phyloP scores from a whole-genome alignment of 108 stramenopile species.

The Schizochytrium sp. region DNA sequence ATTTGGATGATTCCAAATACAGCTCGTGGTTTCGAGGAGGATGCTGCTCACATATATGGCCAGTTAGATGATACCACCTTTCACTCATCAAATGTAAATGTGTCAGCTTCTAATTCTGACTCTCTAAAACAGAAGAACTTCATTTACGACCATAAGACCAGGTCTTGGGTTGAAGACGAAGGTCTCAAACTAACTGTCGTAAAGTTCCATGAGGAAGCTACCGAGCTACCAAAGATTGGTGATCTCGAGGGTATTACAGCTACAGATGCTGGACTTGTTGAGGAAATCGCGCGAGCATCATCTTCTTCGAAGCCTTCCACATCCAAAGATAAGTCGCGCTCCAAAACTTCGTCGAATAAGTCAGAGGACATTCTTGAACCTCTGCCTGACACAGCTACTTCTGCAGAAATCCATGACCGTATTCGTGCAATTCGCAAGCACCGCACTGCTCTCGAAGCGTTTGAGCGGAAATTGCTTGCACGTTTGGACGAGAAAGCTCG shows the following conservation, averaged over 20 bases:
- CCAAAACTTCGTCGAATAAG: neutral
- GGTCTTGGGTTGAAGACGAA: neutral
- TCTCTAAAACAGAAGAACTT: neutral
- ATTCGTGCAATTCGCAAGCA: neutral
- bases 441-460: constrained; percentile 4
- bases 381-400: neutral
- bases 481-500: neutral
- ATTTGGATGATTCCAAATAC: neutral
- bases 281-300: neutral
- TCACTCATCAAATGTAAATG: neutral
- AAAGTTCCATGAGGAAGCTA: constrained; percentile 22
- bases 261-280: neutral
- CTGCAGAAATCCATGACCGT: neutral
- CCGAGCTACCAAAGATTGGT: constrained; percentile 23
- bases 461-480: neutral
- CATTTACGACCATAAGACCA: neutral
- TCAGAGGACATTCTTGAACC: neutral
- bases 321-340: too few relatives aligned
- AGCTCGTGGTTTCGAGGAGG: neutral
- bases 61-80: constrained; percentile 14
- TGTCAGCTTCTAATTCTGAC: neutral
- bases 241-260: neutral
- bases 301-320: too few relatives aligned
- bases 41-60: neutral
- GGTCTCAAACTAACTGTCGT: neutral